phyloP scores from a whole-genome alignment of 208 protist genomes.

The Trypanosomatidae sp. region DNA sequence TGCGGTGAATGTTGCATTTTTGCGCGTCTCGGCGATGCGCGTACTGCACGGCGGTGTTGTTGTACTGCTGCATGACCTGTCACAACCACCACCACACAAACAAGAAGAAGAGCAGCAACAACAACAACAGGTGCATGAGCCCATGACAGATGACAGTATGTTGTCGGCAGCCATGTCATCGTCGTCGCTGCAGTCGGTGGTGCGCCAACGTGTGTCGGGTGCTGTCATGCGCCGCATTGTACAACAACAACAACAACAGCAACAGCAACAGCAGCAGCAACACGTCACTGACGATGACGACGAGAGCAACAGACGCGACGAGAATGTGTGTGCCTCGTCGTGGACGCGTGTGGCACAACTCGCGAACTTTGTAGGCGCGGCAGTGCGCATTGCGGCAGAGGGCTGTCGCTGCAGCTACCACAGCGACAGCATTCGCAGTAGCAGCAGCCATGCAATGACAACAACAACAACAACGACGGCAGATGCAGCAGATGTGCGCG shows the following conservation, averaged over 20 bases:
- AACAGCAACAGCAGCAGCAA: too few relatives aligned
- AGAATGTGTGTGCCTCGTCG: too few relatives aligned
- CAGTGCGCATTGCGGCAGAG: conserved; percentile 40
- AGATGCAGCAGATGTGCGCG: conserved; percentile 15
- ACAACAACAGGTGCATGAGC: not conserved
- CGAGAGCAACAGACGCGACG: too few relatives aligned
- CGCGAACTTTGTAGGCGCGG: conserved; percentile 50
- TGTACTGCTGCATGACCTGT: conserved; percentile 6
- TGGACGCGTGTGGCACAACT: conserved; percentile 9
- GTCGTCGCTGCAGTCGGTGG: too few relatives aligned
- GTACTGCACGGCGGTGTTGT: conserved; percentile 54
- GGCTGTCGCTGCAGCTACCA: too few relatives aligned
- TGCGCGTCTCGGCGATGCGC: conserved; percentile 40
- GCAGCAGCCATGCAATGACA: conserved; percentile 12
- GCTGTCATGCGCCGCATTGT: too few relatives aligned
- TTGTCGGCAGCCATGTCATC: too few relatives aligned
- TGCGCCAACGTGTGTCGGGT: too few relatives aligned
- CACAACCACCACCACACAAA: not conserved
- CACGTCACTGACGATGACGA: too few relatives aligned
- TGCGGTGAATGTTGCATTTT: conserved; percentile 37
- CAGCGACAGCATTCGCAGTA: not conserved
- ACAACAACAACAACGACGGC: conserved; percentile 9
- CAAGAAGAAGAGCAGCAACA: not conserved
- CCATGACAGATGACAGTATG: too few relatives aligned
- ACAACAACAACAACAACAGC: too few relatives aligned